phyloP scores from a whole-genome alignment of 495 filamentous ascomycete species.

The Penicillium argentinense region DNA sequence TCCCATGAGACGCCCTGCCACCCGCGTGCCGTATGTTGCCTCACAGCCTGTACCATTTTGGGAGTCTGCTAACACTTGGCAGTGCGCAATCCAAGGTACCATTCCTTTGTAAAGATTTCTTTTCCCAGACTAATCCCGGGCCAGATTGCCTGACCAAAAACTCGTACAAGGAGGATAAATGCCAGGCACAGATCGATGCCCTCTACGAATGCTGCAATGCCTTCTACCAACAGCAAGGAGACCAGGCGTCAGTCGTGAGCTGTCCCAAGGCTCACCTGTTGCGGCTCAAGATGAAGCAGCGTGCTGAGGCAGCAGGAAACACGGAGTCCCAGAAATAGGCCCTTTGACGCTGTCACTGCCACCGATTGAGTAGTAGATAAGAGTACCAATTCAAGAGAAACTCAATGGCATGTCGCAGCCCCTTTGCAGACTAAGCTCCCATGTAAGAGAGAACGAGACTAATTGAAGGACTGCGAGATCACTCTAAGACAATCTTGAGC shows the following conservation, averaged over 20 bases:
- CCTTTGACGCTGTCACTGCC: too few relatives aligned
- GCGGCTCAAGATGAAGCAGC: conserved; percentile 84
- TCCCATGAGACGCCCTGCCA: conserved; percentile 80
- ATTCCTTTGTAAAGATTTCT: neutral
- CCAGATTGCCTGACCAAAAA: conserved; percentile 81
- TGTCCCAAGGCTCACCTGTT: conserved; percentile 84
- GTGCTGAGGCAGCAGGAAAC: conserved; percentile 45
- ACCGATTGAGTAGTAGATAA: neutral
- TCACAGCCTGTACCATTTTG: neutral
- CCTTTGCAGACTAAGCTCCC: conserved; percentile 54
- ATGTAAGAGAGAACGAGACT: conserved; percentile 55
- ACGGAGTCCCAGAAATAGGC: conserved; percentile 4
- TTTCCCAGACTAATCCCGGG: conserved; percentile 13
- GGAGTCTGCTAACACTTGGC: too few relatives aligned
- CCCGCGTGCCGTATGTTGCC: conserved; percentile 72
- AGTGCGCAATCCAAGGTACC: conserved; percentile 92
- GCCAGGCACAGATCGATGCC: conserved; percentile 77
- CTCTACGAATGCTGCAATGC: conserved; percentile 91
- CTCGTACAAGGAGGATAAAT: conserved; percentile 85
- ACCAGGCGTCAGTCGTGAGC: conserved; percentile 71
- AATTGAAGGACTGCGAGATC: conserved; percentile 68
- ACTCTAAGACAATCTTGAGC: conserved; percentile 98
- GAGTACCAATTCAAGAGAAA: neutral
- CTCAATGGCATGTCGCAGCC: conserved; percentile 46
- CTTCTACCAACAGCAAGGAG: conserved; percentile 81